Evolutionary conservation across 805 yeast genomes (phyloP), one percentile per base, ranked within the genome.

Genomic region (Ogataea thermomethanolica): DNA sequence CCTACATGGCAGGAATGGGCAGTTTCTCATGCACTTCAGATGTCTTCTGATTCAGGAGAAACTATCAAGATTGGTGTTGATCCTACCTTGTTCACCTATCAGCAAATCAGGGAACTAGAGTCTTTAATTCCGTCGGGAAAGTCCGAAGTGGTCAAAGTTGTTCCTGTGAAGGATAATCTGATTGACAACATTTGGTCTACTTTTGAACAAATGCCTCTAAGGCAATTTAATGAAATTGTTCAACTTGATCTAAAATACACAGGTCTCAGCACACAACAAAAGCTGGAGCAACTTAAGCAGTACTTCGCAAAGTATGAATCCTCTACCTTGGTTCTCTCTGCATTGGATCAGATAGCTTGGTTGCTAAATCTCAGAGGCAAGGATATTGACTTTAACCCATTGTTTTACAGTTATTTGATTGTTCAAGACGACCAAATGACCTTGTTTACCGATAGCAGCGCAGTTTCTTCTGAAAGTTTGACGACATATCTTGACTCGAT

Each of bases 291-390:
- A 40, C 64, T 82, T 23, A 45, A 69, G 33, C 44, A 56, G 8
- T 60, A 79, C 54, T 53, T 54, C 39, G 41, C 61, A 62, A 65
- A 56, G 23, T 42, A 50, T 38, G 51, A 51, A 3, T 48, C 54
- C 10, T 36, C 49, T 7, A 50, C 59, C 1, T 28, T 65, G 38
- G 66, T 76, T 8, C 59, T 74, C 6, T 64, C 70, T 41, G 69
- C 78, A 4, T 64, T 90, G 37, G 97, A 91, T 65, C 96, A 90
- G 51, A 78, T 89, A 46, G 93, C 95, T 7, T 90, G 96, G 96
- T 64, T 89, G 30, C 74, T 89, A 56, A 91, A 91, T 56, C 65
- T 91, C 41, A 77, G 99, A 48, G 70, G 71, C 29, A 48, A 58
- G 36, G 81, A 76, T 54, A 76, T 76, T 43, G 74, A 71, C 35